Percentiles rank a stretch among this genome's conserved stretches.
phyloP scores from a whole-genome alignment of 1,284 basidiomycete genomes.

The Erythrobasidium hasegawianum region DNA sequence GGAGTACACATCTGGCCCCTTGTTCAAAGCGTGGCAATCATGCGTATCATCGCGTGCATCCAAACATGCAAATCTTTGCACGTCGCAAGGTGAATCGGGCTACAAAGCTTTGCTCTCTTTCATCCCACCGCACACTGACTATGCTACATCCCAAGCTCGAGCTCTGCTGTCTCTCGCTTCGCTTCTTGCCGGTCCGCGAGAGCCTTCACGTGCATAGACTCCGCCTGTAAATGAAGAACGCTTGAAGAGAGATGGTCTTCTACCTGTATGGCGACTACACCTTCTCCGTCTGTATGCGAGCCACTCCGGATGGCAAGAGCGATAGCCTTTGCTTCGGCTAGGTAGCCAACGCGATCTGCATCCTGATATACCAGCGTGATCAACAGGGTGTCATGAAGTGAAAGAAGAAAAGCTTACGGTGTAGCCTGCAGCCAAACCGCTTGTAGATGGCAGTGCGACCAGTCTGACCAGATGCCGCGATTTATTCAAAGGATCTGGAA shows the following conservation, averaged over 20 bases:
- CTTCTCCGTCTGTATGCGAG: neutral
- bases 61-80: neutral
- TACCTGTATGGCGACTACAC: neutral
- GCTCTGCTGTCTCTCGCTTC: no score
- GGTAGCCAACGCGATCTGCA: slow-evolving; percentile 13
- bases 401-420: slow-evolving; percentile 1
- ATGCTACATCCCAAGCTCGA: no score
- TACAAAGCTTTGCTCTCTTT: no score
- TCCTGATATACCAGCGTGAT: neutral
- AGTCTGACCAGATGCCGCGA: neutral
- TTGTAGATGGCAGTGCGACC: slow-evolving; percentile 28
- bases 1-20: no score
- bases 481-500: neutral
- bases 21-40: neutral
- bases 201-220: no score
- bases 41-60: slow-evolving; percentile 1
- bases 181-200: no score
- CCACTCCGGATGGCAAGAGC: neutral
- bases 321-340: slow-evolving; percentile 8
- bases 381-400: neutral
- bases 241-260: slow-evolving; percentile 1
- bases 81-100: neutral
- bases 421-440: slow-evolving; percentile 29
- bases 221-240: no score
- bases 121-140: no score